Percentiles rank a stretch among this genome's conserved stretches.
Evolutionary conservation across 2,329 filamentous ascomycete species (phyloP).

Genomic region (Xylariaceae sp.): DNA sequence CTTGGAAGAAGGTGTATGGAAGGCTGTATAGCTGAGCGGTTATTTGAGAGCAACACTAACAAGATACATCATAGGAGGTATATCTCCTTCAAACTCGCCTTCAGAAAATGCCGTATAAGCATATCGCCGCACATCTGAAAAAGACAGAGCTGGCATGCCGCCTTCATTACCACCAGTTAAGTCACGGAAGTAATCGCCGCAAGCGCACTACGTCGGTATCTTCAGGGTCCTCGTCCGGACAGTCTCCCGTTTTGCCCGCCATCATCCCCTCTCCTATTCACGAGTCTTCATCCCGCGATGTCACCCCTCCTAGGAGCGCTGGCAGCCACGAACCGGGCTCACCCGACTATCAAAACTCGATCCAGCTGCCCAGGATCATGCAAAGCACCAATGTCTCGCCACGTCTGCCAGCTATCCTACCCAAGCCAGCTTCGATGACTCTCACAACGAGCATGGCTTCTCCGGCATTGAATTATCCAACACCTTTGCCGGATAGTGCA

Average conservation of each 20-base stretch:
- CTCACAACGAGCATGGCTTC: constrained; percentile 46
- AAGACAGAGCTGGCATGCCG: constrained; percentile 89
- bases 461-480: constrained; percentile 48
- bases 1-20: not conserved
- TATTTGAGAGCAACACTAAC: constrained; percentile 21
- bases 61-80: constrained; percentile 63
- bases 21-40: not conserved
- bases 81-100: constrained; percentile 84
- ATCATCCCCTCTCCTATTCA: constrained; percentile 58
- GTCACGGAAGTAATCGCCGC: constrained; percentile 79
- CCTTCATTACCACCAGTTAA: constrained; percentile 85
- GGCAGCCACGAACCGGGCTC: constrained; percentile 53
- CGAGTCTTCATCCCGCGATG: constrained; percentile 55
- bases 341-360: constrained; percentile 48
- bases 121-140: constrained; percentile 82
- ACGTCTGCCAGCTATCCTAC: constrained; percentile 66
- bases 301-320: constrained; percentile 54
- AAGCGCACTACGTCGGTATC: constrained; percentile 76
- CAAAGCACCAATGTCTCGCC: constrained; percentile 52
- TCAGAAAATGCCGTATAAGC: constrained; percentile 91
- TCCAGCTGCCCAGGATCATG: constrained; percentile 62
- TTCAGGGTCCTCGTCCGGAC: constrained; percentile 63
- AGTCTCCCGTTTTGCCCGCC: constrained; percentile 57
- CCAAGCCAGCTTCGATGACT: constrained; percentile 65
- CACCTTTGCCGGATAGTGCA: constrained; percentile 48